Percentiles rank a stretch among this genome's conserved stretches.
phyloP scores from a whole-genome alignment of 2,329 filamentous ascomycete genomes.

The Colletotrichum tropicale region DNA sequence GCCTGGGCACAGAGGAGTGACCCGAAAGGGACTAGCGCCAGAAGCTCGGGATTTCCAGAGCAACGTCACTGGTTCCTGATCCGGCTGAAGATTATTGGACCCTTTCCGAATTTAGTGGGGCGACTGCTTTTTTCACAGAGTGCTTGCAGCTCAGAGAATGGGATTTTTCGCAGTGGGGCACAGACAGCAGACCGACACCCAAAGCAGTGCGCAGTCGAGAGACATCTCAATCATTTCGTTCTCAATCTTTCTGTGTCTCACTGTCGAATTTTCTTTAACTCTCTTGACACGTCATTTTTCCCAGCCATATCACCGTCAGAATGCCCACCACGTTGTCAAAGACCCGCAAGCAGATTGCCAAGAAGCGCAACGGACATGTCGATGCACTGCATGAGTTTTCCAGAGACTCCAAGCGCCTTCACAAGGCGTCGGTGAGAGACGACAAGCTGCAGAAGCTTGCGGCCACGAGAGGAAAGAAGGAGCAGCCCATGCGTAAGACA shows the following conservation, averaged over 20 bases:
- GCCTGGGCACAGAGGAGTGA: not conserved
- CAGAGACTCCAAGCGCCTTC: conserved; percentile 81
- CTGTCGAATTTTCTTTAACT: not conserved
- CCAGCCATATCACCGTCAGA: conserved; percentile 25
- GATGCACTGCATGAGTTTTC: conserved; percentile 86
- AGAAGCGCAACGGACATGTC: conserved; percentile 79
- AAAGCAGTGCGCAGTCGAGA: not conserved
- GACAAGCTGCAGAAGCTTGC: conserved; percentile 79
- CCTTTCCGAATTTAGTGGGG: not conserved
- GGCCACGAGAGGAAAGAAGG: conserved; percentile 72
- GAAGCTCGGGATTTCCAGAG: not conserved
- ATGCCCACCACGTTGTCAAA: conserved; percentile 85
- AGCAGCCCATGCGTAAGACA: conserved; percentile 72
- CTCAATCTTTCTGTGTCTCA: not conserved
- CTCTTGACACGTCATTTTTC: not conserved
- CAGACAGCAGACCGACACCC: not conserved
- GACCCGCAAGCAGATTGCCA: conserved; percentile 85
- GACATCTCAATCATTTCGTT: not conserved
- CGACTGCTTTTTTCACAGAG: not conserved
- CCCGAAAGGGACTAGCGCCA: conserved; percentile 1
- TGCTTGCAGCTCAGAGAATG: not conserved
- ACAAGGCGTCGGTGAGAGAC: conserved; percentile 80
- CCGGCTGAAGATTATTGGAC: conserved; percentile 5
- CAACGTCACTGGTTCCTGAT: conserved; percentile 8
- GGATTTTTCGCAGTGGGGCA: conserved; percentile 19